Conservation (phyloP, 148 eudicot genomes). For the Persicaria maculosa region DNA sequence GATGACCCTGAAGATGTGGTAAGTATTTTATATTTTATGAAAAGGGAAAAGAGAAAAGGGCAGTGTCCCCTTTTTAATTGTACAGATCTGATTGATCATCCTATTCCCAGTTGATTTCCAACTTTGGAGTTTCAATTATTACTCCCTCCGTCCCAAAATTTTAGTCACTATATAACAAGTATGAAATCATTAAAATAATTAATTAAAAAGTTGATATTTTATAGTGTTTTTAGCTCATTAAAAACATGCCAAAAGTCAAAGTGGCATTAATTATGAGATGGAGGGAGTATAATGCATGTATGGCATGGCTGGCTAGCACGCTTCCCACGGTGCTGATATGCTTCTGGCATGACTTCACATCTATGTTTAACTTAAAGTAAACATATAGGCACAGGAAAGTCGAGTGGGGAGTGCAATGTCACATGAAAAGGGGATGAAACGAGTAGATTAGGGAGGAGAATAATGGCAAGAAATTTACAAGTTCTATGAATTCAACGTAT, state of each 20-base stretch:
- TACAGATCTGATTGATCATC: neutral
- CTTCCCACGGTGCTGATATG: neutral
- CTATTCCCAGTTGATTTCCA: neutral
- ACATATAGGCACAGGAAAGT: neutral
- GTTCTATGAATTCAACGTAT: neutral
- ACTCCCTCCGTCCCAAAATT: too few relatives aligned
- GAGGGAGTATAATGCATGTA: neutral
- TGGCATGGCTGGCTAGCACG: neutral
- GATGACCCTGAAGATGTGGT: constrained; percentile 98
- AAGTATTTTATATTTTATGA: constrained; percentile 20
- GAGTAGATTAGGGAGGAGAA: neutral
- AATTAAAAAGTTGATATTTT: too few relatives aligned
- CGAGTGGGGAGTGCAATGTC: neutral
- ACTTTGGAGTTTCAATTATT: neutral
- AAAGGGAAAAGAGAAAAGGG: neutral
- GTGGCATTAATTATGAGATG: too few relatives aligned
- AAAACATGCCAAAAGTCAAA: too few relatives aligned
- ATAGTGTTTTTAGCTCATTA: too few relatives aligned
- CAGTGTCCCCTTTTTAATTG: neutral
- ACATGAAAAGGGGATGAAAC: neutral
- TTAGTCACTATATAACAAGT: too few relatives aligned
- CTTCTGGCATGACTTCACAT: neutral
- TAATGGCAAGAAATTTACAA: neutral
- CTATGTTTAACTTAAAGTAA: neutral
- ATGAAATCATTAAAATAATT: too few relatives aligned